phyloP scores from a whole-genome alignment of 2,329 filamentous ascomycete species.

The Xylaria sp. region DNA sequence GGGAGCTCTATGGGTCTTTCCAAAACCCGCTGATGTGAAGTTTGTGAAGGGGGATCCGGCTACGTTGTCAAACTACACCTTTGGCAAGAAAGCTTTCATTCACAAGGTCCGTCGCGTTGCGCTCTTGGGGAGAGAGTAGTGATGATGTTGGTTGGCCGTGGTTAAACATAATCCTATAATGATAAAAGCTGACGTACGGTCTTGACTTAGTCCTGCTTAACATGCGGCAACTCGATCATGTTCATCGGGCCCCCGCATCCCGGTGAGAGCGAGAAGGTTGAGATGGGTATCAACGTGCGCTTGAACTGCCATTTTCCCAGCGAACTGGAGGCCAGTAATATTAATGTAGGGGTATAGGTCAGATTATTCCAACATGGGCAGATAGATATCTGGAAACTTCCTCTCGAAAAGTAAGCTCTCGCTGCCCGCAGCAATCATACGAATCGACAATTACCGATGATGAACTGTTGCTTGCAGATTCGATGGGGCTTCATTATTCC shows the following conservation, averaged over 20 bases:
- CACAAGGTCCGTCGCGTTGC: constrained; percentile 7
- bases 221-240: constrained; percentile 14
- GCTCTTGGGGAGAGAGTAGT: not conserved
- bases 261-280: not conserved
- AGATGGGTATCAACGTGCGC: constrained; percentile 8
- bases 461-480: not conserved
- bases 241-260: not conserved
- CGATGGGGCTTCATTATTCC: constrained; percentile 2
- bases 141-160: not conserved
- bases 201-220: not conserved
- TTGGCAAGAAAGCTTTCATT: constrained; percentile 4
- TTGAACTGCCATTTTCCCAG: not conserved
- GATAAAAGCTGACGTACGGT: not conserved
- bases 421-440: no score
- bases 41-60: constrained; percentile 11
- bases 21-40: not conserved
- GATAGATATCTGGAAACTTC: constrained; percentile 9
- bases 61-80: constrained; percentile 5
- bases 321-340: not conserved
- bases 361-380: constrained; percentile 12
- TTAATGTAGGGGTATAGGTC: not conserved
- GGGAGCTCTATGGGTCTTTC: constrained; percentile 9
- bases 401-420: constrained; percentile 1
- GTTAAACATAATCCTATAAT: not conserved
- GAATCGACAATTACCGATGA: not conserved